A percentile compares a stretch with the other conserved stretches of the same genome.
Conservation (phyloP, 345 rosid genomes). For the Firmiana major region DNA sequence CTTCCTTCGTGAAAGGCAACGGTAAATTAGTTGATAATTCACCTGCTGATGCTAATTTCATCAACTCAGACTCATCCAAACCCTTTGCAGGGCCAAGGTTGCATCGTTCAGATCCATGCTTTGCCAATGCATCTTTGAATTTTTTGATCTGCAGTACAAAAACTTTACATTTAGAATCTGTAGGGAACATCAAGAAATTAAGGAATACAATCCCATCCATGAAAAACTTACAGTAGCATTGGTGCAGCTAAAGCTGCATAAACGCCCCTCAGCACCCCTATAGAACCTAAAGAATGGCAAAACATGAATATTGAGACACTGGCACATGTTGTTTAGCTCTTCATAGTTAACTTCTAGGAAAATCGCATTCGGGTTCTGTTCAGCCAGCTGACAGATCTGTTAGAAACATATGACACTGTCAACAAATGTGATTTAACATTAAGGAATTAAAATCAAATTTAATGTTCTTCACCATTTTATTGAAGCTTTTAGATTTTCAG, state of each 20-base stretch:
- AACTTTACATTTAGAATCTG: background rate
- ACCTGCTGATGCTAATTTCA: constrained; percentile 3
- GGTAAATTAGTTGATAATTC: constrained; percentile 5
- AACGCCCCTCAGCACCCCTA: constrained; percentile 63
- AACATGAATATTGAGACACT: constrained; percentile 57
- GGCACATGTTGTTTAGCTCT: constrained; percentile 57
- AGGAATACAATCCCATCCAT: background rate
- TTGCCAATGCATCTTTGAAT: constrained; percentile 59
- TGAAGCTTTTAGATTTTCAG: background rate
- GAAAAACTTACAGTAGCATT: constrained; percentile 48
- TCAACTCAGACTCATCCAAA: constrained; percentile 15
- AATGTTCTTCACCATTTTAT: background rate
- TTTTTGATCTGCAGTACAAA: constrained; percentile 47
- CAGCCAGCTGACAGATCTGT: constrained; percentile 80
- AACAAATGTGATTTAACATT: background rate
- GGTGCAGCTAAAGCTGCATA: constrained; percentile 79
- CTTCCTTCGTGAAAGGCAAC: background rate
- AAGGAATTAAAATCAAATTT: background rate
- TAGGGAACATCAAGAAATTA: background rate
- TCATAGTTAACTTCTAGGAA: constrained; percentile 75
- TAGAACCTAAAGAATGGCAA: constrained; percentile 80
- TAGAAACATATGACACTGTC: background rate
- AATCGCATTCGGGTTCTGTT: constrained; percentile 50
- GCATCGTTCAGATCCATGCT: constrained; percentile 40
- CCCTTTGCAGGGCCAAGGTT: constrained; percentile 27